These are phyloP conservation scores for Exophiala sp. DNA, from an alignment of 2,329 filamentous ascomycete species.

Conservation along the genomic window DNA sequence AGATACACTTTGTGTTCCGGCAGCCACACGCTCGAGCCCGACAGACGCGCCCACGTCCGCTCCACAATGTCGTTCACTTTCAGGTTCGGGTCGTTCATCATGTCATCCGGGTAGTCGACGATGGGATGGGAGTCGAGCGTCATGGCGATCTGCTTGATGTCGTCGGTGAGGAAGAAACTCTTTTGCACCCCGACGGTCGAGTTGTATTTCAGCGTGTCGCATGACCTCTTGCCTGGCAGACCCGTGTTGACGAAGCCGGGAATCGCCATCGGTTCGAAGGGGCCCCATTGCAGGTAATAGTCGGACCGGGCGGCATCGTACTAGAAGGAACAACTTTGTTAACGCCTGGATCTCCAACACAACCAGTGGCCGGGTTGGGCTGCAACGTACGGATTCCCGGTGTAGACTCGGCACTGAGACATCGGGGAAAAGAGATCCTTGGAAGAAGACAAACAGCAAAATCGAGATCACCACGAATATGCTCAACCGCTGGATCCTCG, in stretches of 20 bases:
- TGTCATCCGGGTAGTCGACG: constrained; percentile 21
- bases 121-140: constrained; percentile 21
- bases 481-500: constrained; percentile 18
- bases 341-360: no score
- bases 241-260: constrained; percentile 23
- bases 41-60: constrained; percentile 22
- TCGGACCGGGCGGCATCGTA: constrained; percentile 13
- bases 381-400: constrained; percentile 4
- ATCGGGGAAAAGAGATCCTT: constrained; percentile 15
- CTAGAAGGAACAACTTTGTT: constrained; percentile 1
- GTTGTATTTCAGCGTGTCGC: constrained; percentile 22
- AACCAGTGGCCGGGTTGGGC: no score
- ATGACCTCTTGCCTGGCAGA: constrained; percentile 21
- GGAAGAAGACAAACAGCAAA: constrained; percentile 17
- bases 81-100: constrained; percentile 18
- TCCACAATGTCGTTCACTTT: constrained; percentile 17
- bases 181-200: constrained; percentile 24
- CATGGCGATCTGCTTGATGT: constrained; percentile 24
- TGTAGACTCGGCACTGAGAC: constrained; percentile 8
- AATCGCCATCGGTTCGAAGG: constrained; percentile 20
- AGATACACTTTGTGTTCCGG: constrained; percentile 24
- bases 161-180: constrained; percentile 30
- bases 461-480: constrained; percentile 16
- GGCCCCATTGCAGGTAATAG: constrained; percentile 23
- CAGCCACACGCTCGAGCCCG: constrained; percentile 28